Base-by-base conservation (phyloP, 768 basidiomycete genomes). In the Lactifluus rugatus region DNA sequence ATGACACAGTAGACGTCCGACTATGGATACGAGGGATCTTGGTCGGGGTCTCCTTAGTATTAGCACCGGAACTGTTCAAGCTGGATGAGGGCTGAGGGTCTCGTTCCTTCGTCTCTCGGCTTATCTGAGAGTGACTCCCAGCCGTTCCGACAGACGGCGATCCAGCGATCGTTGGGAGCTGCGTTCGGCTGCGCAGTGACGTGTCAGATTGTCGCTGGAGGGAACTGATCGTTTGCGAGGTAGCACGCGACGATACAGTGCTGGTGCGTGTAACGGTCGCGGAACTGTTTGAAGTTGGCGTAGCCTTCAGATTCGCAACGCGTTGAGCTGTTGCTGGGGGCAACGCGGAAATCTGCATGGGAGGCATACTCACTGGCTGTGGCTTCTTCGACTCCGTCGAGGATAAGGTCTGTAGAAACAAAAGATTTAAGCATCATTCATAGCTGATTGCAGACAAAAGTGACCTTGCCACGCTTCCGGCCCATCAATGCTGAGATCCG, bases 1-100 rank as follows among this genome's bases (percentile, higher is more conserved):
- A 89, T 48, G 81, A 78, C 52, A 78, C 79, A 10, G 86, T 82
- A 5, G 90, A 88, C 2, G 85, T 83, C 34, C 86, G 81, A 66
- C 89, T 89, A n/a, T 89, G 87, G 41, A 94, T 93, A 25, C 91
- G 87, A 48, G 91, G 91, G 66, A 93, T 94, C 74, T 92, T 93
- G 19, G 91, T 94, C 3, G 91, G 91, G 0, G 92, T 92, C 67
- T 91, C 90, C 71, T 92, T 92, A 5, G 80, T 69, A 56, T 84
- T 70, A 10, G 75, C 72, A 28, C 78, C 74, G 2, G 75, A 66
- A 16, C 81, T 74, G 63, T 84, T 85, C 56, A 75, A 67, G 41
- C 79, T 68, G 11, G 79, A 75, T n/a, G 77, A 76, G 10, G 80
- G 80, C 9, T 76, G 78, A 16, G 72, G 77, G 56, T 85, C 85